Percentiles rank a stretch among this genome's conserved stretches.
Conservation (phyloP, 1,139 yeast genomes). For the Candida buenavistaensis region DNA sequence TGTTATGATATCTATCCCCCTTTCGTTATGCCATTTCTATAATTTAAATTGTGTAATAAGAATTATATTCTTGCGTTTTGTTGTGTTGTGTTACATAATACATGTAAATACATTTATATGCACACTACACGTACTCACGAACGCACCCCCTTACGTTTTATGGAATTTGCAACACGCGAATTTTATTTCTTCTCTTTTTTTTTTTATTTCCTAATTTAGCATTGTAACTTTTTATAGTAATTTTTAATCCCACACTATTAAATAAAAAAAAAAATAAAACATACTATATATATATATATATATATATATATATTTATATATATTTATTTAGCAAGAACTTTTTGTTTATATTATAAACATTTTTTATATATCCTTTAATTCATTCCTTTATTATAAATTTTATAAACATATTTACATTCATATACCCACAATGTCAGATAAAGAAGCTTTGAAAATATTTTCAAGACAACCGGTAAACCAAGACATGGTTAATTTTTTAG, state of each 20-base stretch:
- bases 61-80: no score
- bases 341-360: background rate
- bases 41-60: no score
- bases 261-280: no score
- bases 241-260: conserved; percentile 3
- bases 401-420: background rate
- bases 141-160: no score
- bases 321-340: background rate
- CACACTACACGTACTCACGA: no score
- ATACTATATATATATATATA: conserved; percentile 1
- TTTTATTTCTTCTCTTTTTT: no score
- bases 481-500: conserved; percentile 81
- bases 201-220: conserved; percentile 11
- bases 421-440: conserved; percentile 36
- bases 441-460: conserved; percentile 69
- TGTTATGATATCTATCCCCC: no score
- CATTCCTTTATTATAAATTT: background rate
- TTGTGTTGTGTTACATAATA: no score
- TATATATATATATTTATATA: background rate
- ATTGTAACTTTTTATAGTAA: conserved; percentile 12
- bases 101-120: no score
- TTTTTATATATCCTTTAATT: no score
- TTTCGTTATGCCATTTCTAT: no score
- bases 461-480: conserved; percentile 72
- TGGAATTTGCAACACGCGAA: no score